A percentile compares a stretch with the other conserved stretches of the same genome.
These are phyloP conservation scores for Penicillium sp. DNA, from an alignment of 2,329 filamentous ascomycete species.

Conservation along the genomic window DNA sequence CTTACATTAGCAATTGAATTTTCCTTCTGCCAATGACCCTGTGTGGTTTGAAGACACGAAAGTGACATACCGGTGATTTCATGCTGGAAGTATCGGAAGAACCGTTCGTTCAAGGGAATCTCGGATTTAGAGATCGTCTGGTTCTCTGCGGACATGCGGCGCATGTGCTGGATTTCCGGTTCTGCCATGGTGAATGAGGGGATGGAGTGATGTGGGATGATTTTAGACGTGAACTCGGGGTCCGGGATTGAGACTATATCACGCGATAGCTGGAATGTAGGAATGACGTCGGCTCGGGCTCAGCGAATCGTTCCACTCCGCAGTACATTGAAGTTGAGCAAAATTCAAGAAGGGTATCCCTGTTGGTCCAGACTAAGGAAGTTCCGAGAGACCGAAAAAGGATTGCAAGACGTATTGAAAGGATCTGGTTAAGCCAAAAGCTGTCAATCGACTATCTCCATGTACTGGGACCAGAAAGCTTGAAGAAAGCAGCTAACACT, in stretches of 20 bases:
- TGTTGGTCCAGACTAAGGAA: neutral
- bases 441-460: constrained; percentile 10
- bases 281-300: constrained; percentile 35
- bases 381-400: neutral
- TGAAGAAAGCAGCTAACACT: neutral
- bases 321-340: constrained; percentile 1
- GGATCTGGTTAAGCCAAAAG: constrained; percentile 1
- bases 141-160: constrained; percentile 34
- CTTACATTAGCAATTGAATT: constrained; percentile 15
- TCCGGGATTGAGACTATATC: neutral
- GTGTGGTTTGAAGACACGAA: neutral
- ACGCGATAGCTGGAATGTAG: constrained; percentile 20
- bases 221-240: neutral
- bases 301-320: constrained; percentile 21
- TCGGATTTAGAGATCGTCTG: constrained; percentile 36
- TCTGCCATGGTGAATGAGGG: constrained; percentile 30
- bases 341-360: neutral
- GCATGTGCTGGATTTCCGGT: constrained; percentile 25
- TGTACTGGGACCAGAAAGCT: constrained; percentile 4
- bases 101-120: constrained; percentile 66
- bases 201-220: neutral
- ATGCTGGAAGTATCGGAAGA: constrained; percentile 79
- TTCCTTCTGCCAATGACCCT: neutral
- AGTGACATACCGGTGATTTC: constrained; percentile 64
- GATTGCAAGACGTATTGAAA: neutral